Evolutionary conservation across 345 rosid species (phyloP), one percentile per base, ranked within the genome.

Genomic region (Bruguiera sexangula): DNA sequence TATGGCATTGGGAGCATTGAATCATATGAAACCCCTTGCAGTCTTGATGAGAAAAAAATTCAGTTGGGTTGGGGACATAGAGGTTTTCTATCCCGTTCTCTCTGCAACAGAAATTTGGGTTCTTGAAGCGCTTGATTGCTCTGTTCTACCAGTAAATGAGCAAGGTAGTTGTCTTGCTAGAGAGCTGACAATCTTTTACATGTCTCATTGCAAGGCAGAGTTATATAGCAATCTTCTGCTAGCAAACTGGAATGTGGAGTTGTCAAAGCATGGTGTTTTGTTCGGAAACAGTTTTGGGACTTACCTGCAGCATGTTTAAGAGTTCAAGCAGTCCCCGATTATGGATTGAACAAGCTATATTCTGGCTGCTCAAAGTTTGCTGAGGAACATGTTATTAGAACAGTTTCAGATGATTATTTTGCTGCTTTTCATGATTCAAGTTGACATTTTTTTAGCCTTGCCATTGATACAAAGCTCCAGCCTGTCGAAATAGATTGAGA

Each of bases 131-230:
- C 70, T 92, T 20, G 96, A 92, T 43, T 95, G 96, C 70, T 79
- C 80, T 0, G 89, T 90, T 70, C 75, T 92, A n/a, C 83, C 88
- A 5, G 62, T 86, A 37, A 95, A 92, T 16, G 96, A 92, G 82
- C 88, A 87, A 55, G 97, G 87, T 53, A 85, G 89, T 15, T 81
- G 93, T 27, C 73, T 22, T 22, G 22, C 83, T 59, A 53, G 39
- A 57, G 87, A 80, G 73, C 93, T 96, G 62, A 86, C 85, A 0
- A 84, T 92, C 39, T 92, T 95, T 79, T 92, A 80, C 76, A 92
- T 92, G 99, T 92, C 96, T 19, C 97, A 92, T 64, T 95, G 97
- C 51, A 96, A 92, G 53, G 96, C 89, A n/a, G 88, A 70, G 82
- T 66, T 95, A 26, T 95, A 87, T 55, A 71, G 77, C 82, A 88